Conservation (phyloP, 176 grass and related monocot species). For the Avena atlantica region DNA sequence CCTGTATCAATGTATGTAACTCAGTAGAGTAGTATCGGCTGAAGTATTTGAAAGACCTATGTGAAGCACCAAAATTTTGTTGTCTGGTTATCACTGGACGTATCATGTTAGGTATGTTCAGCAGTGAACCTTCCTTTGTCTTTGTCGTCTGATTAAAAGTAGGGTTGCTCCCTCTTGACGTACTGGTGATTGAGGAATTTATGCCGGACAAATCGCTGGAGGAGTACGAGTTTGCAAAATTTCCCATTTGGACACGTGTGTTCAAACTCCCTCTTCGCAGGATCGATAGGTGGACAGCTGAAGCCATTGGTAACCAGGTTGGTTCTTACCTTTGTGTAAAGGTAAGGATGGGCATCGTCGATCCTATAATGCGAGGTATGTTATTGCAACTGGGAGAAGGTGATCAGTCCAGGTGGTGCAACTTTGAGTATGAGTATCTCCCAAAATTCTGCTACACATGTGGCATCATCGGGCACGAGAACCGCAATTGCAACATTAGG, state of each 20-base stretch:
- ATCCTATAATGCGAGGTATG: neutral
- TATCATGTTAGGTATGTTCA: neutral
- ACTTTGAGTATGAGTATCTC: neutral
- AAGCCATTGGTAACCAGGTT: neutral
- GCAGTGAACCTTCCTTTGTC: neutral
- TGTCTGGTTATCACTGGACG: neutral
- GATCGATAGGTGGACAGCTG: neutral
- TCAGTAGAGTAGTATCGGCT: neutral
- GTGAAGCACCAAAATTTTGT: conserved; percentile 2
- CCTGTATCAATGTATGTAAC: neutral
- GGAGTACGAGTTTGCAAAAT: neutral
- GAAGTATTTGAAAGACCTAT: neutral
- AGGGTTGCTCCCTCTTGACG: too few relatives aligned
- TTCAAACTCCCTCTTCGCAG: neutral
- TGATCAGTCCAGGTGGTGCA: neutral
- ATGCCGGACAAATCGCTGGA: neutral
- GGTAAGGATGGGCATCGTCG: neutral
- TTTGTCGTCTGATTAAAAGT: neutral
- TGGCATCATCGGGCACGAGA: neutral
- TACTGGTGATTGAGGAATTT: neutral
- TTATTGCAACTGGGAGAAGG: neutral
- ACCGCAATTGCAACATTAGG: neutral
- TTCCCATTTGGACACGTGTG: neutral
- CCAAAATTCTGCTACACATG: neutral
- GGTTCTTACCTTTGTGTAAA: neutral